Evolutionary conservation across 2,329 filamentous ascomycete genomes (phyloP).

Genomic region (Diplocarpon rosae): DNA sequence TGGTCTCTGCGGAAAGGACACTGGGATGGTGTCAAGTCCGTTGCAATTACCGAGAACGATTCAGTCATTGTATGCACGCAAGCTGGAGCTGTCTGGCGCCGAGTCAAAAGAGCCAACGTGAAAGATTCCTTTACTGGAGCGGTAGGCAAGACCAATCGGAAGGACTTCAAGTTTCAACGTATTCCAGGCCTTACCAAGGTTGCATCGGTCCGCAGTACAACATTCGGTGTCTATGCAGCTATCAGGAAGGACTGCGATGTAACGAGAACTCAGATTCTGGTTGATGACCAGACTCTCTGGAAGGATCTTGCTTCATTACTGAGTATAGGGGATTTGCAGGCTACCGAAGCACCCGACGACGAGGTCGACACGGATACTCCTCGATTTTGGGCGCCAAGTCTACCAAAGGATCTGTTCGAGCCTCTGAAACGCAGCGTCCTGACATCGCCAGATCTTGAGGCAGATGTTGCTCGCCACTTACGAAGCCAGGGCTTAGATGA

Average conservation of each 20-base stretch:
- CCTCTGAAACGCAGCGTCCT: slow-evolving; percentile 42
- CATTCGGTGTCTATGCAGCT: slow-evolving; percentile 81
- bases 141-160: slow-evolving; percentile 49
- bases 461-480: slow-evolving; percentile 45
- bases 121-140: slow-evolving; percentile 46
- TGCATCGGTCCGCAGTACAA: slow-evolving; percentile 72
- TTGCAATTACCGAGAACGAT: slow-evolving; percentile 82
- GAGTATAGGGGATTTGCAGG: slow-evolving; percentile 50
- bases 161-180: slow-evolving; percentile 92
- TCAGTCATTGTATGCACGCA: slow-evolving; percentile 90
- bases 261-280: slow-evolving; percentile 57
- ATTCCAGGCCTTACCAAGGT: slow-evolving; percentile 82
- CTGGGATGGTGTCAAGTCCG: slow-evolving; percentile 67
- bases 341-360: slow-evolving; percentile 29
- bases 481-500: slow-evolving; percentile 29
- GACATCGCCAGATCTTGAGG: slow-evolving; percentile 53
- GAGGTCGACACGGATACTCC: slow-evolving; percentile 30
- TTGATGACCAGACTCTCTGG: slow-evolving; percentile 61
- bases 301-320: slow-evolving; percentile 61
- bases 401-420: slow-evolving; percentile 43
- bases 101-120: slow-evolving; percentile 70
- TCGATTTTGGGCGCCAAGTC: slow-evolving; percentile 32
- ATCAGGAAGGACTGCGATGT: slow-evolving; percentile 77
- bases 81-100: slow-evolving; percentile 86
- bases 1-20: slow-evolving; percentile 71